Base-by-base conservation (phyloP, 352 stramenopile genomes). In the Plasmopara halstedii region DNA sequence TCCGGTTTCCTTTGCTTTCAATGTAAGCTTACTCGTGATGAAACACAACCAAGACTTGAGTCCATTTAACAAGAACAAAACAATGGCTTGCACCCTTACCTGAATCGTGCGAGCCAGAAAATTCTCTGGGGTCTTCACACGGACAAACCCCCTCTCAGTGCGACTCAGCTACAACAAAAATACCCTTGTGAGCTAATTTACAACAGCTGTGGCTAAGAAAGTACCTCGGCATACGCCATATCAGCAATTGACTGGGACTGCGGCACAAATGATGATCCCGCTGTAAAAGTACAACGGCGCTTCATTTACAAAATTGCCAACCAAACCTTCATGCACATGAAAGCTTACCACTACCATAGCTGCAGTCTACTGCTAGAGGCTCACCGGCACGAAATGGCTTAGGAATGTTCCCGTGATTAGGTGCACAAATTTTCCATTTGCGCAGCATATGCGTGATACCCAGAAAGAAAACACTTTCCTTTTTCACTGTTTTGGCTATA, bases 361-460 rank as follows among this genome's bases (percentile, higher is more conserved):
- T 91, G 61, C 82, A 94, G 46, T 94, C 82, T 13, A 94, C 72
- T 2, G 82, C 82, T 6, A 94, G 60, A 5, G 79, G 77, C 47
- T 94, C 82, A 13, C 82, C 82, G 0, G 79, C 79, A 14, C 82
- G 77, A 42, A 94, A 94, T 3, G 82, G 82, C 57, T 91, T 91
- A 2, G 82, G 79, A 46, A 94, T 94, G 19, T 85, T 91, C 38
- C 82, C 82, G 43, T 94, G 82, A 21, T 90, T 85, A 10, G 82
- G 82, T 33, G 82, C 82, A 37, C 76, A 90, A 32, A 94, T 74
- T 48, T 91, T 91, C 82, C 82, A 94, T 43, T 86, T 88, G 42
- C 68, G 73, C 33, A 91, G 58, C 47, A 91, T 66, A n/a, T 87
- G 70, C 50, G 56, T 74, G 26, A 89, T 67, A 19, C 79, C 82